Evolutionary conservation across 352 stramenopile genomes (phyloP).

Genomic region (Phytophthora boehmeriae): DNA sequence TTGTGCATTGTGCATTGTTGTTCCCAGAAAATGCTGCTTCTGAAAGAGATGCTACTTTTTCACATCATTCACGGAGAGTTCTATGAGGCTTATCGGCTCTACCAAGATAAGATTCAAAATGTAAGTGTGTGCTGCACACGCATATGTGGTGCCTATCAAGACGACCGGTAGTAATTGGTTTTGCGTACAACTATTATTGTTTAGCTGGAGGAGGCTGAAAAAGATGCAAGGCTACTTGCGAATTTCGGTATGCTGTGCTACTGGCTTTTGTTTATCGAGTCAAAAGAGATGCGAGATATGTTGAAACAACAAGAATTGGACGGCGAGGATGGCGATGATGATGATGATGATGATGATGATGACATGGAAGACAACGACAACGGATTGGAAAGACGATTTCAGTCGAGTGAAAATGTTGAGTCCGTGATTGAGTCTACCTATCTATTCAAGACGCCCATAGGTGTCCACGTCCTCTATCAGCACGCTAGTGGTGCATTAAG

Average conservation of each 20-base stretch:
- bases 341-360: too few species aligned
- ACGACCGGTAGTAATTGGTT: slow-evolving; percentile 4
- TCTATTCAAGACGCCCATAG: slow-evolving; percentile 69
- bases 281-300: slow-evolving; percentile 59
- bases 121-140: slow-evolving; percentile 29
- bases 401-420: slow-evolving; percentile 33
- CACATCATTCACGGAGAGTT: slow-evolving; percentile 75
- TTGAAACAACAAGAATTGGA: slow-evolving; percentile 42
- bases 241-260: slow-evolving; percentile 85
- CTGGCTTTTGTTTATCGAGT: slow-evolving; percentile 85
- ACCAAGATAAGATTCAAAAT: slow-evolving; percentile 74
- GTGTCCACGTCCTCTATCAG: slow-evolving; percentile 78
- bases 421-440: slow-evolving; percentile 62
- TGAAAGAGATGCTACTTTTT: slow-evolving; percentile 80
- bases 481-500: slow-evolving; percentile 58
- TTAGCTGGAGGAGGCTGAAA: slow-evolving; percentile 46
- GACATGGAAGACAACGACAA: slow-evolving; percentile 22
- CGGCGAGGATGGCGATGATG: slow-evolving; percentile 32
- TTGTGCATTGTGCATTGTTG: slow-evolving; percentile 8
- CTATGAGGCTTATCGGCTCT: slow-evolving; percentile 81
- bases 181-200: background rate
- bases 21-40: slow-evolving; percentile 61
- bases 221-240: slow-evolving; percentile 64
- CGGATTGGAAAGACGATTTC: slow-evolving; percentile 6
- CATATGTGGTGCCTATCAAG: background rate